Percentiles rank a stretch among this genome's conserved stretches.
Evolutionary conservation across 768 basidiomycete species (phyloP).

Genomic region (Lactifluus echinatus): DNA sequence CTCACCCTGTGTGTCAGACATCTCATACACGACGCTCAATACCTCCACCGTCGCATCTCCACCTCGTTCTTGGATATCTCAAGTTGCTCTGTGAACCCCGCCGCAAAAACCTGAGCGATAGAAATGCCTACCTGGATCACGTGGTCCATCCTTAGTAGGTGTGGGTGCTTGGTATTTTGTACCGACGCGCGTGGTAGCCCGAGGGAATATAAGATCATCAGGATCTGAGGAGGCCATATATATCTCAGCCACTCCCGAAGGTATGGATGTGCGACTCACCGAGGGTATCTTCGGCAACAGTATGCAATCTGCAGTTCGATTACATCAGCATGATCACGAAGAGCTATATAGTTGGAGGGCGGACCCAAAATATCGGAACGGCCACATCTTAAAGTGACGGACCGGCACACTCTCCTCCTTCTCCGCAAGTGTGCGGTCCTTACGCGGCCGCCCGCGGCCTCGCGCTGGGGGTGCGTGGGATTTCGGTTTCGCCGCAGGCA

Average conservation of each 20-base stretch:
- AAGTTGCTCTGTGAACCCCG: background rate
- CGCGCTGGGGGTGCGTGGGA: conserved; percentile 65
- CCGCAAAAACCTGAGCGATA: background rate
- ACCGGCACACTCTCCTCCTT: conserved; percentile 69
- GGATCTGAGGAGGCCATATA: conserved; percentile 49
- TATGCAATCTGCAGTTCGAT: conserved; percentile 56
- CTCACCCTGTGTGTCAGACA: conserved; percentile 60
- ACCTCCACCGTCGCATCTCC: conserved; percentile 69
- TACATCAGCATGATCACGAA: conserved; percentile 15
- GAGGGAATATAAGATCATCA: conserved; percentile 94
- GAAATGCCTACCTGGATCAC: conserved; percentile 20
- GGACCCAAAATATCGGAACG: conserved; percentile 95
- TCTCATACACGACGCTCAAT: conserved; percentile 51
- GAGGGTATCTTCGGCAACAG: conserved; percentile 84
- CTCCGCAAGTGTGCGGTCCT: conserved; percentile 64
- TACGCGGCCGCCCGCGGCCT: conserved; percentile 68
- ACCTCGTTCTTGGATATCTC: conserved; percentile 47
- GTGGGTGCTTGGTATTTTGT: conserved; percentile 74
- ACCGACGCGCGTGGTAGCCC: conserved; percentile 85
- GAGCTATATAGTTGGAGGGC: conserved; percentile 22
- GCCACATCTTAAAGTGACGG: conserved; percentile 87
- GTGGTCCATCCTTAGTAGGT: conserved; percentile 30
- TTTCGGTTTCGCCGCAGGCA: conserved; percentile 44
- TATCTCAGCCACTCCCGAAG: conserved; percentile 2
- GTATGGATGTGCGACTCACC: conserved; percentile 38